Base-by-base conservation (phyloP, 169 alveolate species). In the Blepharisma undulans region DNA sequence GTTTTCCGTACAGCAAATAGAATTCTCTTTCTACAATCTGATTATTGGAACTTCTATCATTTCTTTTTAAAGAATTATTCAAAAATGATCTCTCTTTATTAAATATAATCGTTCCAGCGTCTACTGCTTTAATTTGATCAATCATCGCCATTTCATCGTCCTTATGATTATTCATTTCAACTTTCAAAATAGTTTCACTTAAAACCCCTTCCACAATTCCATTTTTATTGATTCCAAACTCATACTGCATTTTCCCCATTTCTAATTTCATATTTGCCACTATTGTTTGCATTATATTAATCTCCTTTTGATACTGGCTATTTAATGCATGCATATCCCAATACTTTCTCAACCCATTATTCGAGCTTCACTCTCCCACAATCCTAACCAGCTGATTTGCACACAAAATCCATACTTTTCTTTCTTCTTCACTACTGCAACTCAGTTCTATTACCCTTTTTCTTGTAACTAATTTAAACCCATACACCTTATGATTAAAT, bases 291-390 rank as follows among this genome's bases (percentile, higher is more conserved):
- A 48, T 48, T 48, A 48, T 48, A 48, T 48, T 48, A 48, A 48
- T 48, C 14, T 48, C 66, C 66, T 48, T 48, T 48, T 48, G 66
- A 48, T 48, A 48, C 66, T 48, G 66, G 66, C 66, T 48, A 5
- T 48, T 48, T 48, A 48, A 48, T 48, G 66, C 66, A 48, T 10
- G 66, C 27, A 14, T 78, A 61, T 29, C 34, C 29, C 29, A 78
- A 32, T 78, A 78, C 29, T 78, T 78, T 78, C 86, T 78, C 29
- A 78, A 61, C 25, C 86, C 86, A 78, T 78, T 78, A 27, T 27
- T 29, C 10, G 61, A 21, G 25, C 34, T 78, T 34, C 86, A 78
- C 16, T 78, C 86, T 61, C 34, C 34, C 3, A 78, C 34, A 7
- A 78, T 32, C 25, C 29, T 21, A 21, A 78, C 60, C 25, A 78